Conservation (phyloP, 2,329 filamentous ascomycete species). For the Podosphaera fusca region DNA sequence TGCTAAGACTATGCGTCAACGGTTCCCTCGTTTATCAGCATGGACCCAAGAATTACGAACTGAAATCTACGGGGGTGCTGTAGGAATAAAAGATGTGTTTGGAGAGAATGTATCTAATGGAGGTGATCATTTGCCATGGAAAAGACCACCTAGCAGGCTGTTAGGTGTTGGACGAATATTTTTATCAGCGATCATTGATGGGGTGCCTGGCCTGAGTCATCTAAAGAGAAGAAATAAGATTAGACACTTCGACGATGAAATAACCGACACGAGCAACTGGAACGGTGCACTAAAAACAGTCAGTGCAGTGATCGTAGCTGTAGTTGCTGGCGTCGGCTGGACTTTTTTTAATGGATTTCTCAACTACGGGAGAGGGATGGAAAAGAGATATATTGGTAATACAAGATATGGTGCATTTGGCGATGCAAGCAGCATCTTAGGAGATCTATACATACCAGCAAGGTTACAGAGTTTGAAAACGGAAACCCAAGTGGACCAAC, state of each 20-base stretch:
- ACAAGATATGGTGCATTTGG: conserved; percentile 8
- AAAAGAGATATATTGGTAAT: conserved; percentile 2
- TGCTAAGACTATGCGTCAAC: conserved; percentile 27
- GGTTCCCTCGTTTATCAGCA: conserved; percentile 21
- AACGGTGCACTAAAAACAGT: conserved; percentile 9
- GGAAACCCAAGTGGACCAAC: neutral
- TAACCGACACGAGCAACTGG: conserved; percentile 8
- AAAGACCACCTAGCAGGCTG: conserved; percentile 7
- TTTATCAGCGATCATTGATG: conserved; percentile 11
- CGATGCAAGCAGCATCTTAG: conserved; percentile 12
- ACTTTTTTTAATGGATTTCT: conserved; percentile 16
- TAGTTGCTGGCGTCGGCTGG: conserved; percentile 14
- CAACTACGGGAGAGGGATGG: conserved; percentile 6
- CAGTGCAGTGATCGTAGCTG: conserved; percentile 12
- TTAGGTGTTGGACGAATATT: conserved; percentile 12
- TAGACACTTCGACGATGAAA: conserved; percentile 9
- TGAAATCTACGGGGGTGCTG: conserved; percentile 18
- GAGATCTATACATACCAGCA: conserved; percentile 6
- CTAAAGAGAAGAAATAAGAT: conserved; percentile 11
- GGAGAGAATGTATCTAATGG: conserved; percentile 3
- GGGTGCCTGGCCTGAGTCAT: conserved; percentile 12
- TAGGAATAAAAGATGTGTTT: conserved; percentile 12
- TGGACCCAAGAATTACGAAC: conserved; percentile 21
- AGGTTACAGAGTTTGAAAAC: conserved; percentile 6
- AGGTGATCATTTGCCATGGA: conserved; percentile 13